phyloP scores from a whole-genome alignment of 192 early-diverging fungal genomes.

The Coemansia guatemalensis region DNA sequence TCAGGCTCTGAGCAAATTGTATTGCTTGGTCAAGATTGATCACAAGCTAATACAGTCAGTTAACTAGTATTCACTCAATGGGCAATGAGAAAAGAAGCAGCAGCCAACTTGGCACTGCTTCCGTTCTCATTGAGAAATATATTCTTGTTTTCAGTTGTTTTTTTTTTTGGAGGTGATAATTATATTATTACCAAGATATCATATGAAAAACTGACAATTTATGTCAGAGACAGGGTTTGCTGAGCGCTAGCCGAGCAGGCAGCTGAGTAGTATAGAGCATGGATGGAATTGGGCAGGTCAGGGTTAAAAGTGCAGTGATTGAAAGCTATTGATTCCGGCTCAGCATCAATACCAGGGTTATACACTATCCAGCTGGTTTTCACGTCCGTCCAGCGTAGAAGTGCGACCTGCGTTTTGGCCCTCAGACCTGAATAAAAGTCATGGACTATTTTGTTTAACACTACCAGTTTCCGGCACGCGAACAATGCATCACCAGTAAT shows the following conservation, averaged over 20 bases:
- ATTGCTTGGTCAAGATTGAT: no score
- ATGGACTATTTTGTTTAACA: background rate
- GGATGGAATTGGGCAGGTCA: background rate
- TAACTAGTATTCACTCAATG: no score
- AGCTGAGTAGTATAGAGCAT: background rate
- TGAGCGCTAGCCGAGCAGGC: background rate
- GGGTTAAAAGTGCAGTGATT: background rate
- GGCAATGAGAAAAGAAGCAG: no score
- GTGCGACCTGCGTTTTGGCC: background rate
- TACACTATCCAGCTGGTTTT: background rate
- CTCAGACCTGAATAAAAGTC: background rate
- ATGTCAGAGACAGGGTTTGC: background rate
- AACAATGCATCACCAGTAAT: background rate
- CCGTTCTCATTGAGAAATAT: no score
- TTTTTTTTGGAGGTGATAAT: background rate
- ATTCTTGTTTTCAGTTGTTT: no score
- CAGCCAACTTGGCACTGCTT: no score
- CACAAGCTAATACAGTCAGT: no score
- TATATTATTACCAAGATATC: background rate
- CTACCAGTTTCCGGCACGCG: background rate
- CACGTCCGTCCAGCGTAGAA: background rate
- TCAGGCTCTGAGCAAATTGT: no score
- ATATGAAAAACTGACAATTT: background rate
- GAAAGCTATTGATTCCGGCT: no score
- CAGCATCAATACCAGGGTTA: background rate